Base-by-base conservation (phyloP, 345 rosid genomes). In the Hibiscus tridactylites region DNA sequence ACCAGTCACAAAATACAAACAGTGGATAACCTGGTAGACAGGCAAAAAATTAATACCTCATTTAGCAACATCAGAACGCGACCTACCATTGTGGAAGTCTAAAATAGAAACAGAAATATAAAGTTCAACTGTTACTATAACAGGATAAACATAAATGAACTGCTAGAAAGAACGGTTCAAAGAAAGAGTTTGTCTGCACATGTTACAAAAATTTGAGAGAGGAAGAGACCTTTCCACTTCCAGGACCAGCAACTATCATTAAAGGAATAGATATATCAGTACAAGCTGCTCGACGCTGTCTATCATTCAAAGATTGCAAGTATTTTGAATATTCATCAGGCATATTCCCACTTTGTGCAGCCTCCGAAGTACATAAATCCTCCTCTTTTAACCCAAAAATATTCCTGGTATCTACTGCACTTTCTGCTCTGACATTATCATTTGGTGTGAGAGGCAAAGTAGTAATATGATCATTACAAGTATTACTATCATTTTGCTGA, bases 31-130 rank as follows among this genome's bases (percentile, higher is more conserved):
- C 72, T 70, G 60, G 29, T 49, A 61, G 68, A 52, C 15, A 68
- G 50, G 31, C 16, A 57, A 15, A 29, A 52, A 61, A 66, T 3
- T 17, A 33, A 71, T 88, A 93, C 97, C 98, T 88, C 80, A 75
- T 69, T 84, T 50, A 91, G 88, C 77, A 90, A 77, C 85, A 78
- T 84, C 76, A 94, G 73, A 71, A 94, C 86, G 63, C 96, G 97
- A 68, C 98, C 98, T 73, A 94, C 97, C 97, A 91, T 94, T 53
- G 98, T 94, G 37, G 97, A 90, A 76, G 98, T 94, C 96, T 91
- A 79, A 58, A 71, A 79, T 70, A 37, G 77, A 74, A 60, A 66
- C 58, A 78, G 73, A 74, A 60, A 66, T 53, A 77, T 61, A 78
- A 76, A 65, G 47, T 11, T 77, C 31, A 73, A 57, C 52, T 70